Percentiles rank a stretch among this genome's conserved stretches.
Evolutionary conservation across 257 asterid genomes (phyloP).

Genomic region (Fraxinus pennsylvanica): DNA sequence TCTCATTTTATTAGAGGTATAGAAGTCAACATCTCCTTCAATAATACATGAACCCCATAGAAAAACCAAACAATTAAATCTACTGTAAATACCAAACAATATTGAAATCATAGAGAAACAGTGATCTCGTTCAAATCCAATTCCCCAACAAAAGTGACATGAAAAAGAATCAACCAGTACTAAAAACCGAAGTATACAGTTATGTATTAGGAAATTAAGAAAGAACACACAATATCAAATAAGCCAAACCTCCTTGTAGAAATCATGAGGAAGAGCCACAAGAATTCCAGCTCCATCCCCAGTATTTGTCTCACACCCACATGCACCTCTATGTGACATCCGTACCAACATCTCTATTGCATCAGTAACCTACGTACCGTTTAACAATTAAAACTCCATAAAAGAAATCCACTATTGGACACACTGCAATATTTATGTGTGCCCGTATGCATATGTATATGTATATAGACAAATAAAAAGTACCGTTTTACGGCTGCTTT

Average conservation of each 20-base stretch:
- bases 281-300: slow-evolving; percentile 99
- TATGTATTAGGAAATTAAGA: not conserved
- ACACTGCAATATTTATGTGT: not conserved
- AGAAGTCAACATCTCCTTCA: not conserved
- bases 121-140: not conserved
- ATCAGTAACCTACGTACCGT: slow-evolving; percentile 69
- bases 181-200: not conserved
- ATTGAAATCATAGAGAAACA: not conserved
- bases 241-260: slow-evolving; percentile 71
- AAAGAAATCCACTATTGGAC: not conserved
- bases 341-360: slow-evolving; percentile 95
- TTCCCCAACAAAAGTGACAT: not conserved
- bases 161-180: too few species aligned
- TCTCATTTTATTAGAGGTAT: not conserved
- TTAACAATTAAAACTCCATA: not conserved
- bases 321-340: slow-evolving; percentile 97
- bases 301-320: slow-evolving; percentile 96
- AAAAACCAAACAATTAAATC: not conserved
- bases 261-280: slow-evolving; percentile 87
- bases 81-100: not conserved
- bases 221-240: not conserved
- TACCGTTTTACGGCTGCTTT: slow-evolving; percentile 96
- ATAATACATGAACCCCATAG: not conserved
- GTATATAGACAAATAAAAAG: not conserved
- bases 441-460: not conserved